Conservation (phyloP, 805 yeast genomes). For the Candida glaebosa region DNA sequence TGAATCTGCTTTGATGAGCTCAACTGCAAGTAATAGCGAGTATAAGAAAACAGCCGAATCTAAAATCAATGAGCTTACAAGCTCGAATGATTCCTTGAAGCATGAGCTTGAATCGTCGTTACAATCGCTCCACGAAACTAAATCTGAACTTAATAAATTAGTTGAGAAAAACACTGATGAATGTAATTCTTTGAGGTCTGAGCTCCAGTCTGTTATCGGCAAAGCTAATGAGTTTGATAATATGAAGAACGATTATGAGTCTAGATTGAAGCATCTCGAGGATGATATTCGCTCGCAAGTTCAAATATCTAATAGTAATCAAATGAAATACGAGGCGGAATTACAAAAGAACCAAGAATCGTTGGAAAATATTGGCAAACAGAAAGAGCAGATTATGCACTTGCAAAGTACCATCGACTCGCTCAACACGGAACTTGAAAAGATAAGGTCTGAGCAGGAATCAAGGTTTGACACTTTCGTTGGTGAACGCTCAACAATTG, state of each 20-base stretch:
- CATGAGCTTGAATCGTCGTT: conserved; percentile 19
- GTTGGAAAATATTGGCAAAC: conserved; percentile 24
- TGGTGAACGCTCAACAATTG: conserved; percentile 20
- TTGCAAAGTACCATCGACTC: conserved; percentile 11
- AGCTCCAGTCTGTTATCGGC: conserved; percentile 17
- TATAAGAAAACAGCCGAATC: conserved; percentile 24
- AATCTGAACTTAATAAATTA: conserved; percentile 17
- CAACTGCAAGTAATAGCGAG: conserved; percentile 53
- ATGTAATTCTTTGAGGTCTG: conserved; percentile 22
- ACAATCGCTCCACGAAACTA: conserved; percentile 18
- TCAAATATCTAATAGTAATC: conserved; percentile 45
- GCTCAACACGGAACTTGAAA: conserved; percentile 10
- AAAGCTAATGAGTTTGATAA: conserved; percentile 35
- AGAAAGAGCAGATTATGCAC: conserved; percentile 14
- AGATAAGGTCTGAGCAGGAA: conserved; percentile 3
- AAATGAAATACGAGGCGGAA: conserved; percentile 53
- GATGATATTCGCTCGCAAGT: conserved; percentile 41
- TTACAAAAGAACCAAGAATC: conserved; percentile 53
- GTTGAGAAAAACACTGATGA: conserved; percentile 21
- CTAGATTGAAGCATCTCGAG: conserved; percentile 22
- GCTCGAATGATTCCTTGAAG: conserved; percentile 22
- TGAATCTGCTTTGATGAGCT: conserved; percentile 57
- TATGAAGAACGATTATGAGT: conserved; percentile 29
- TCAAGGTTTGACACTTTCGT: conserved; percentile 17
- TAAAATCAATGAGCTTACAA: conserved; percentile 15